These are phyloP conservation scores for Kregervanrija delftensis DNA, from an alignment of 805 yeast species.

Conservation along the genomic window DNA sequence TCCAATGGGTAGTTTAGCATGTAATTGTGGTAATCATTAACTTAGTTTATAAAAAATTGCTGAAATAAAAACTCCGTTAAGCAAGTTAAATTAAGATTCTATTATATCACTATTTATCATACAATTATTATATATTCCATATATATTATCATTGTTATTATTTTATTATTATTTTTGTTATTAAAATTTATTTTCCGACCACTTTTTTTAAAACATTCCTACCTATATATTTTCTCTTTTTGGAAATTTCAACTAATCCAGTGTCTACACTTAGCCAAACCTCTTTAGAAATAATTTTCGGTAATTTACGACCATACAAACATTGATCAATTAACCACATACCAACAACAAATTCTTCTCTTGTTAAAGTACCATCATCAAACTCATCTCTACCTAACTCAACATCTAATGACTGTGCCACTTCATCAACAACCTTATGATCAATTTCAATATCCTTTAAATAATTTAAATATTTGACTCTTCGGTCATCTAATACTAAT, in stretches of 20 bases:
- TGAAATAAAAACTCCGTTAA: too few species aligned
- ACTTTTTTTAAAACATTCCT: conserved; percentile 10
- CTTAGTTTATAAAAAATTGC: too few species aligned
- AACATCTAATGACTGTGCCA: background rate
- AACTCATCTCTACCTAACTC: conserved; percentile 45
- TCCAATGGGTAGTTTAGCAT: conserved; percentile 73
- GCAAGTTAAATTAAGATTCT: too few species aligned
- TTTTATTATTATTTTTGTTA: background rate
- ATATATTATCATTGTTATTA: background rate
- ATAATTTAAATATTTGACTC: conserved; percentile 35
- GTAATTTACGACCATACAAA: conserved; percentile 86
- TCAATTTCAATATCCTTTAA: background rate
- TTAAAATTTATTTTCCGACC: conserved; percentile 1
- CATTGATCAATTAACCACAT: conserved; percentile 98
- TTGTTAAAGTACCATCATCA: conserved; percentile 70
- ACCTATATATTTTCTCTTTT: conserved; percentile 2
- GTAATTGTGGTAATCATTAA: background rate
- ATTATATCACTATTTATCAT: too few species aligned
- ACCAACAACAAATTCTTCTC: conserved; percentile 86
- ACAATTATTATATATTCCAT: background rate
- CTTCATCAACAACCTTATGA: background rate
- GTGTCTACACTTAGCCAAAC: conserved; percentile 77
- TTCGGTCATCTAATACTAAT: conserved; percentile 48
- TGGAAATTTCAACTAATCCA: conserved; percentile 1
- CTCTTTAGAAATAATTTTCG: conserved; percentile 54